Base-by-base conservation (phyloP, 495 filamentous ascomycete species). In the Daldinia bambusicola region DNA sequence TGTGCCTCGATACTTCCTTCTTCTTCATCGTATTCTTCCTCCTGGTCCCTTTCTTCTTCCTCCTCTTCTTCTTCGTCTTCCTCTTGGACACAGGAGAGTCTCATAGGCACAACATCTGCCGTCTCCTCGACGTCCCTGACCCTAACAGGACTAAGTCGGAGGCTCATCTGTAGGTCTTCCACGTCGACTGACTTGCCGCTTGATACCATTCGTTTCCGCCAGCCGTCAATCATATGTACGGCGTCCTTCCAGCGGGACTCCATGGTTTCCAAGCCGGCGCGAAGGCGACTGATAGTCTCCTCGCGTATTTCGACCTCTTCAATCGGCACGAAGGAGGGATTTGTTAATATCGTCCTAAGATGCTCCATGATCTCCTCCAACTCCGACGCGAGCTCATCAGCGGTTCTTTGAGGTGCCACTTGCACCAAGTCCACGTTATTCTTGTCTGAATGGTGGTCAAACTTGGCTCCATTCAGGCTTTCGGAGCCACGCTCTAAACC, bases 241-340 rank as follows among this genome's bases (percentile, higher is more conserved):
- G 95, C 91, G 69, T 98, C 95, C 73, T 87, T 88, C 95, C 95
- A 98, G 43, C 95, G 83, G 14, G 83, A 84, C 79, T 97, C 93
- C 91, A 98, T 94, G 77, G 89, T 93, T 77, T 94, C 92, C 89
- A 94, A 96, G 22, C 93, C 92, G 62, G 91, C 88, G 31, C 91
- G 89, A 12, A 98, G 81, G 66, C 91, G 83, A 20, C 86, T 83
- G 64, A 99, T 98, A 74, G 97, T 94, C 48, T 96, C 91, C 65
- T 99, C 95, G 32, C 95, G 87, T 16, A 94, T 82, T 66, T 94
- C 92, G 6, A 98, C 92, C 77, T 98, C 86, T 75, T 98, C 96
- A n/a, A 99, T 85, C 0, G 95, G 92, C 34, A 98, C 95, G 78
- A 98, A 99, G 8, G 92, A 95, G 5, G 95, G 95, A 69, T 98